These are phyloP conservation scores for Pichia thaimueangensis DNA, from an alignment of 805 yeast species.

Conservation along the genomic window DNA sequence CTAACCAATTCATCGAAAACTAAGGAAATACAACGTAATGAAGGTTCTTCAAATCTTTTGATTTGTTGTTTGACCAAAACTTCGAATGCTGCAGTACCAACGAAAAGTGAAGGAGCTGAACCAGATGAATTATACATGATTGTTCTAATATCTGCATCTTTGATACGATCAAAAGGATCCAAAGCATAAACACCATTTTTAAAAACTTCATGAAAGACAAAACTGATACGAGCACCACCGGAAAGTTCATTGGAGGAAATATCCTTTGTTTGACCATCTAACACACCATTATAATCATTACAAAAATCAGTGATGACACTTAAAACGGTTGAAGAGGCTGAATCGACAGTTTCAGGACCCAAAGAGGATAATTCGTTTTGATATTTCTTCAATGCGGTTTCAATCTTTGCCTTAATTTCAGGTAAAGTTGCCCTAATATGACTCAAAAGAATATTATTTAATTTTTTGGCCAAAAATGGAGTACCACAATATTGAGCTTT, in stretches of 20 bases:
- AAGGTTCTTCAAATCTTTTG: slow-evolving; percentile 89
- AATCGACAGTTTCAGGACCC: slow-evolving; percentile 86
- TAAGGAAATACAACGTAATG: slow-evolving; percentile 78
- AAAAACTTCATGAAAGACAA: slow-evolving; percentile 94
- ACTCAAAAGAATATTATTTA: slow-evolving; percentile 79
- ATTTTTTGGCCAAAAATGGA: slow-evolving; percentile 90
- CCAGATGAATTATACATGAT: slow-evolving; percentile 97
- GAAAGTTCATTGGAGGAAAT: slow-evolving; percentile 83
- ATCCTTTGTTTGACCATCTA: slow-evolving; percentile 91
- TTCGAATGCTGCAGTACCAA: slow-evolving; percentile 96
- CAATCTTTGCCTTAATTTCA: slow-evolving; percentile 87
- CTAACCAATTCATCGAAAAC: slow-evolving; percentile 93
- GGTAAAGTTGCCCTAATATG: slow-evolving; percentile 88
- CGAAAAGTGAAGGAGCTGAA: slow-evolving; percentile 91
- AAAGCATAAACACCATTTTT: slow-evolving; percentile 86
- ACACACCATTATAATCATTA: slow-evolving; percentile 82
- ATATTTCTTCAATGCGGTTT: slow-evolving; percentile 76
- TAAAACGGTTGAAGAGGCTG: slow-evolving; percentile 84
- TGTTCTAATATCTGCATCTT: slow-evolving; percentile 92
- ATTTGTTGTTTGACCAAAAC: slow-evolving; percentile 92
- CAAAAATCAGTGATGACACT: slow-evolving; percentile 89
- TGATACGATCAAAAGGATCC: slow-evolving; percentile 95
- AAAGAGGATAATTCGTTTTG: slow-evolving; percentile 68
- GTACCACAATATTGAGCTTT: slow-evolving; percentile 98
- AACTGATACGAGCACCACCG: slow-evolving; percentile 97